Evolutionary conservation across 257 asterid genomes (phyloP).

Genomic region (Ligustrum vulgare): DNA sequence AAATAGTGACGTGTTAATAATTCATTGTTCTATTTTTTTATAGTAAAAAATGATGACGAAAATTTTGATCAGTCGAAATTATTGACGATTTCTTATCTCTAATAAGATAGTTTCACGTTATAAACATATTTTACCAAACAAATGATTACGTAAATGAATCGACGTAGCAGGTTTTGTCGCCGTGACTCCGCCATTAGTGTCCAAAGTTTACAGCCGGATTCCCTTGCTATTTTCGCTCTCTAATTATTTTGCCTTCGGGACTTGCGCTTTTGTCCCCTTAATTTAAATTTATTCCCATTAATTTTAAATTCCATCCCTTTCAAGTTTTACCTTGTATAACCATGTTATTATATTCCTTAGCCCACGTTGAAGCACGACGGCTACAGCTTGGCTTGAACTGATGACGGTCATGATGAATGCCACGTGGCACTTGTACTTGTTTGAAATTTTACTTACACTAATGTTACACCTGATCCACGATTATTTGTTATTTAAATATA

Average conservation of each 20-base stretch:
- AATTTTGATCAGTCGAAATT: not conserved
- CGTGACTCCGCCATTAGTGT: constrained; percentile 60
- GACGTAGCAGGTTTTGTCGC: constrained; percentile 69
- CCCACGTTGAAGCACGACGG: constrained; percentile 93
- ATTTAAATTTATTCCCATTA: not conserved
- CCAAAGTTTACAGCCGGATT: constrained; percentile 78
- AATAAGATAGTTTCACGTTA: no score
- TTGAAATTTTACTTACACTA: no score
- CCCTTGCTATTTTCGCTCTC: constrained; percentile 31
- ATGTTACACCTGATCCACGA: no score
- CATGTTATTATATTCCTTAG: constrained; percentile 87
- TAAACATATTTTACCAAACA: no score
- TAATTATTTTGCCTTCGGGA: constrained; percentile 50
- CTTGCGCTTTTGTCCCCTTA: constrained; percentile 25
- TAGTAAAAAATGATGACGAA: no score
- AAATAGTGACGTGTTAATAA: no score
- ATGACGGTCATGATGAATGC: constrained; percentile 38
- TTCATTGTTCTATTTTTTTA: no score
- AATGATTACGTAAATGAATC: constrained; percentile 35
- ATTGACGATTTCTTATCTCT: not conserved
- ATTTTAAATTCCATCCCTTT: constrained; percentile 22
- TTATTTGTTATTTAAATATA: no score
- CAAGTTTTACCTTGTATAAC: constrained; percentile 24
- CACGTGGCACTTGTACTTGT: constrained; percentile 35
- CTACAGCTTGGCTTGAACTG: constrained; percentile 71